Evolutionary conservation across 192 early-diverging fungal genomes (phyloP), one percentile per base, ranked within the genome.

Genomic region (Mortierella antarctica): DNA sequence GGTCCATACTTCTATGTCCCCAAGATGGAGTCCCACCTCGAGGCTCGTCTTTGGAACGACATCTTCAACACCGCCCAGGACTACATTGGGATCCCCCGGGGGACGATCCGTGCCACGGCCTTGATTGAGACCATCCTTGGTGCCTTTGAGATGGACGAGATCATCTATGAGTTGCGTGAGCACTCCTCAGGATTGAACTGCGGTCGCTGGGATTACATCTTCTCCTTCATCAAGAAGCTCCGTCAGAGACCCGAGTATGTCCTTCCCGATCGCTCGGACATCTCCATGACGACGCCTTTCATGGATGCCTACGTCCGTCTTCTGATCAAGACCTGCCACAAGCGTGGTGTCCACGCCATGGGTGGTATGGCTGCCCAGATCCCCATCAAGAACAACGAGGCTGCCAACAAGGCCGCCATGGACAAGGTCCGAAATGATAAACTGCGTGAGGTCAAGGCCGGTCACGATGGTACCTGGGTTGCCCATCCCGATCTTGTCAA

Each of bases 171-270:
- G 89, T 89, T 98, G 58, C 95, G 97, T 85, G 93, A 98, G 39
- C 97, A 98, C 89, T 98, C 97, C 47, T 92, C 96, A 31, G 97
- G 97, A 12, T 91, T 98, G 62, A 98, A 98, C 95, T 98, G 97
- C 88, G 97, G 97, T 52, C 91, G 97, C 59, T 98, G 97, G 97
- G 97, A 98, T 88, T 98, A 98, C 89, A 98, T 98, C 85, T 98
- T 98, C 86, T 95, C 93, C n/a, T 92, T 95, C 82, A 98, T 98
- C 89, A 98, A 98, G 88, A 95, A 95, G 89, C 91, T 98, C 87
- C 92, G 95, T 62, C 88, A 93, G 83, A 88, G 97, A 83, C 90
- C 92, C 66, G 88, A 91, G 52, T 96, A 92, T 82, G 88, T 96
- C 54, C 87, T 98, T 54, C 97, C 97, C 59, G 91, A 97, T 80